Base-by-base conservation (phyloP, 345 rosid genomes). In the Populus davidiana region DNA sequence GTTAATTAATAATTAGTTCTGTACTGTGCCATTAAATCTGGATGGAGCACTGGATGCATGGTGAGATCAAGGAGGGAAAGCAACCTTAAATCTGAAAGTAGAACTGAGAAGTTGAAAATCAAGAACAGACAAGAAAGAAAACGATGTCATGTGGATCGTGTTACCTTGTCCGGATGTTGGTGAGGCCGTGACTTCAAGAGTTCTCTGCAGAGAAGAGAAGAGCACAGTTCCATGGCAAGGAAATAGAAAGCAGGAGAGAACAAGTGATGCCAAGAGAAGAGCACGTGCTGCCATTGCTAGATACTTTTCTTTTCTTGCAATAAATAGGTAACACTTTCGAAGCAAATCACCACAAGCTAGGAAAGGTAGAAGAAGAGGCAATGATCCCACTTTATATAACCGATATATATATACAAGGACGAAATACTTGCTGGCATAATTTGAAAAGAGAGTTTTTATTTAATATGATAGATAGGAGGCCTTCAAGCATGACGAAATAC, bases 151-250 rank as follows among this genome's bases (percentile, higher is more conserved):
- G 16, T 1, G 10, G 4, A 43, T 1, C 64, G 1, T 12, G 4
- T 13, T 85, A 92, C 93, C 92, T 69, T 77, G 77, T 59, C 80
- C 84, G 35, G 74, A 66, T 73, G 73, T 80, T 4, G 89, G 78
- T 23, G 82, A 83, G 20, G 88, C 83, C 38, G 70, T 69, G 71
- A 79, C 82, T 0, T 4, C 33, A 27, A 92, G 73, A 20, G 88
- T 75, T 11, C 50, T 66, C 35, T 79, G 73, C 29, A 91, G 87
- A 17, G 90, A 72, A 35, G 87, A 70, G 78, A 79, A 63, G 47
- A 41, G 38, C 8, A 47, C 36, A 39, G 5, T 6, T 36, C 66
- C 82, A 79, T 69, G 12, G 38, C 64, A 52, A 6, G 78, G 70
- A 17, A 63, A 67, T 17, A 62, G 29, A 0, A 75, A 63, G 66